Evolutionary conservation across 2,329 filamentous ascomycete species (phyloP).

Genomic region (Alternaria atra): DNA sequence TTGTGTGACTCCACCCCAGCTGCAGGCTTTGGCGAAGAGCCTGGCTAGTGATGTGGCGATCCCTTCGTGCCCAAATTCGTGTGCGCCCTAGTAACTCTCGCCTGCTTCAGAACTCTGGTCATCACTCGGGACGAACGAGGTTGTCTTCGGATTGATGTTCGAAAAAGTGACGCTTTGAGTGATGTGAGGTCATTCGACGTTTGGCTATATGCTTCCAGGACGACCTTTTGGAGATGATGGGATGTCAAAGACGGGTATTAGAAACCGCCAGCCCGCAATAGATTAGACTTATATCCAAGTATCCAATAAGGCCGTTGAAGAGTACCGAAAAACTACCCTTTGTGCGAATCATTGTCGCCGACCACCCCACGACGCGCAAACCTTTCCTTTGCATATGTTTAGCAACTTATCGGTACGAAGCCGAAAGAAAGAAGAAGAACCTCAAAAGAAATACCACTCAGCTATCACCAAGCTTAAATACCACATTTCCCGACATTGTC

Average conservation of each 20-base stretch:
- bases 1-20: no score
- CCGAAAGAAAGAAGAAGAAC: background rate
- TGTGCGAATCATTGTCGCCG: background rate
- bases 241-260: background rate
- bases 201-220: background rate
- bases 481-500: background rate
- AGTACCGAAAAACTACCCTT: background rate
- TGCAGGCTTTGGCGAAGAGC: no score
- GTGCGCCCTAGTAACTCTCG: no score
- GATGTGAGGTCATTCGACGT: background rate
- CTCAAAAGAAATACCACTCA: background rate
- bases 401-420: background rate
- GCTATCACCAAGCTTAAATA: background rate
- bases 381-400: constrained; percentile 1
- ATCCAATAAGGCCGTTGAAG: no score
- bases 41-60: no score
- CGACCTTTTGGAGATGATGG: background rate
- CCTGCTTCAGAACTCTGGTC: no score
- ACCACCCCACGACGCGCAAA: constrained; percentile 2
- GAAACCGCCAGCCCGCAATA: background rate
- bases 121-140: background rate
- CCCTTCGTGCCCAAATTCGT: no score
- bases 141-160: background rate
- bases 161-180: background rate
- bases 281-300: background rate